Evolutionary conservation across 257 asterid genomes (phyloP).

Genomic region (Nicotiana attenuata): DNA sequence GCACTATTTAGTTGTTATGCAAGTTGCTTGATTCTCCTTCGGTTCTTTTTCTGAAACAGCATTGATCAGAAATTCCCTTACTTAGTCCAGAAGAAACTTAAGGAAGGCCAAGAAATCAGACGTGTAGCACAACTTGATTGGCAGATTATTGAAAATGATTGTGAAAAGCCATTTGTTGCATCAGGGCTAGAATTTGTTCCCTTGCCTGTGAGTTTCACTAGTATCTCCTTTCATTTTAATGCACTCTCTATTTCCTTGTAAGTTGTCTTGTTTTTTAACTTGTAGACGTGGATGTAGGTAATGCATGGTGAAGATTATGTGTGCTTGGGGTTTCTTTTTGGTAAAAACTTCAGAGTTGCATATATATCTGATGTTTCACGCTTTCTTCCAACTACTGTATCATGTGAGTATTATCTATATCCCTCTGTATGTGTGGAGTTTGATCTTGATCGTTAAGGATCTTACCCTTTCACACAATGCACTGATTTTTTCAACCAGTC

Average conservation of each 20-base stretch:
- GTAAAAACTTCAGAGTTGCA: slow-evolving; percentile 70
- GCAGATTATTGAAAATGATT: slow-evolving; percentile 69
- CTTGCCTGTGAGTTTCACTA: slow-evolving; percentile 59
- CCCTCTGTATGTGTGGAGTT: neutral
- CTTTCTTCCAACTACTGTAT: slow-evolving; percentile 70
- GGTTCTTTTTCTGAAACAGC: slow-evolving; percentile 45
- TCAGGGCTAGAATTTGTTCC: slow-evolving; percentile 86
- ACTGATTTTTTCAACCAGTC: neutral
- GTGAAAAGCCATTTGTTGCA: slow-evolving; percentile 66
- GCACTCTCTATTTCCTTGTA: slow-evolving; percentile 15
- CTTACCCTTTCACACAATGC: neutral
- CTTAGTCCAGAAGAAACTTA: slow-evolving; percentile 69
- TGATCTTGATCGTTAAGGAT: neutral
- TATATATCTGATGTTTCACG: slow-evolving; percentile 90
- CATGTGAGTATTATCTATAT: slow-evolving; percentile 44
- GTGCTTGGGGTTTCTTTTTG: slow-evolving; percentile 87
- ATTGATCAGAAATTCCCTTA: slow-evolving; percentile 77
- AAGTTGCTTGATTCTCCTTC: neutral
- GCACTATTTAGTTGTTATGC: neutral
- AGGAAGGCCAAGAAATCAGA: slow-evolving; percentile 87
- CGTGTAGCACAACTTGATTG: slow-evolving; percentile 96
- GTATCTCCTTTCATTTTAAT: slow-evolving; percentile 15
- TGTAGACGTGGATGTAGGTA: slow-evolving; percentile 47
- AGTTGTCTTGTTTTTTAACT: slow-evolving; percentile 15
- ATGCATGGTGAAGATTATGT: slow-evolving; percentile 99